Base-by-base conservation (phyloP, 108 stramenopile species). In the Skeletonema menzelii region DNA sequence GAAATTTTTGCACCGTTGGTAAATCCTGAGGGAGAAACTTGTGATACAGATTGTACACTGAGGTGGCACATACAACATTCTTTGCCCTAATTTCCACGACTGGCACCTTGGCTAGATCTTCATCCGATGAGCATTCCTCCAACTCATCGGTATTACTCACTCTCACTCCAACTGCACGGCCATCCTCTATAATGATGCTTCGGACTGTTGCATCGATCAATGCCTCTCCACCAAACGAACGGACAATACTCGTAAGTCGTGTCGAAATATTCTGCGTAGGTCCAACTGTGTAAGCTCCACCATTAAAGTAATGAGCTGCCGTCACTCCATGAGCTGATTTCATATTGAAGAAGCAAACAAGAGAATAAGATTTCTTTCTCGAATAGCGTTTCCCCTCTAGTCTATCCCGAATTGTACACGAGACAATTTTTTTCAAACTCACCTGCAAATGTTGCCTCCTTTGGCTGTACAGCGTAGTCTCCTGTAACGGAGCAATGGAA, bases 391-490 rank as follows among this genome's bases (percentile, higher is more conserved):
- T n/a, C n/a, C n/a, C n/a, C n/a, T n/a, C n/a, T n/a, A n/a, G n/a
- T n/a, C n/a, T n/a, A n/a, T n/a, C n/a, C n/a, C n/a, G n/a, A n/a
- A n/a, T n/a, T n/a, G n/a, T n/a, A n/a, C n/a, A n/a, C n/a, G n/a
- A n/a, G n/a, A n/a, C n/a, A n/a, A n/a, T n/a, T n/a, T n/a, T n/a
- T n/a, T n/a, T n/a, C n/a, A n/a, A n/a, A n/a, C n/a, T n/a, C n/a
- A n/a, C n/a, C n/a, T n/a, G 76, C 76, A 44, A 65, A 71, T 14
- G 76, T 77, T 27, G 76, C 76, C 5, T 77, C 70, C 17, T 63
- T 63, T 30, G 76, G 76, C 56, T 87, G 86, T 30, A 87, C 84
- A 49, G 79, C 81, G 59, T 84, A 84, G 63, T 84, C 83, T 53
- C 49, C 49, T 53, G 22, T 53, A 22, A 53, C 7, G 22, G 7